These are phyloP conservation scores for Fremontodendron californicum DNA, from an alignment of 345 rosid genomes.

Conservation along the genomic window DNA sequence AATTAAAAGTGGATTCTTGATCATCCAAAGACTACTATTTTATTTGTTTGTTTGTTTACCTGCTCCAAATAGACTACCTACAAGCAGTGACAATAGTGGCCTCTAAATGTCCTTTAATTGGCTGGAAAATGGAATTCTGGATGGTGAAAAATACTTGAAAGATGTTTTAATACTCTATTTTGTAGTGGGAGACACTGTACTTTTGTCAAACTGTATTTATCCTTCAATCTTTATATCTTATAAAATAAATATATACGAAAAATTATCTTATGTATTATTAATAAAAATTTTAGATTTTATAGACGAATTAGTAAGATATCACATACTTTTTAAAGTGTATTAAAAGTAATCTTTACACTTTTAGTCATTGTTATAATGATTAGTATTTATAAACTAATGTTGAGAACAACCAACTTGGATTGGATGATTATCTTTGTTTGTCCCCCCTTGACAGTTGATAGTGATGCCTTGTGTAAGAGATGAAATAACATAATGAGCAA, in stretches of 20 bases:
- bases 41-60: too few species aligned
- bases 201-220: background rate
- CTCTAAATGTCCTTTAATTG: background rate
- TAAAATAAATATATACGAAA: background rate
- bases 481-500: slow-evolving; percentile 1
- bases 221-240: background rate
- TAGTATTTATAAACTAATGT: background rate
- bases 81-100: background rate
- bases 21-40: background rate
- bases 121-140: background rate
- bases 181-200: background rate
- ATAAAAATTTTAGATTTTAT: too few species aligned
- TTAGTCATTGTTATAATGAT: slow-evolving; percentile 2
- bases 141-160: background rate
- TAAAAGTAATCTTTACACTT: background rate
- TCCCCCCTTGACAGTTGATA: background rate
- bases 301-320: too few species aligned
- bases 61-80: background rate
- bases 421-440: background rate
- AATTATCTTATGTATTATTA: too few species aligned
- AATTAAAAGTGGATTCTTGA: background rate
- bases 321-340: too few species aligned
- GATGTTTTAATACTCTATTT: background rate
- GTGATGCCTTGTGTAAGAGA: background rate
- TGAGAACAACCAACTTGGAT: background rate